Conservation (phyloP, 345 rosid genomes). For the Capsella bursapastoris region DNA sequence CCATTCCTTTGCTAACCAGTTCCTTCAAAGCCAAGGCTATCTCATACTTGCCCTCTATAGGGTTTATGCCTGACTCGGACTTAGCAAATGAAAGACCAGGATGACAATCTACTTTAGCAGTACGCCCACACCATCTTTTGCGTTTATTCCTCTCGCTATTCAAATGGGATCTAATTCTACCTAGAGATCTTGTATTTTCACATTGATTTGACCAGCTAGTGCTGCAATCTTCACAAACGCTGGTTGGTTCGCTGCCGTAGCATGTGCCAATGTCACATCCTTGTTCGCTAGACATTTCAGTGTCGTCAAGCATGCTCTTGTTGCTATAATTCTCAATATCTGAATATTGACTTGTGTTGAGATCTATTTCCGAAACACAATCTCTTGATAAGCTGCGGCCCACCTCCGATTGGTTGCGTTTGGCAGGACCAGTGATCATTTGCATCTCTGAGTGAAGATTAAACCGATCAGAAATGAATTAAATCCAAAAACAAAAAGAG, state of each 20-base stretch:
- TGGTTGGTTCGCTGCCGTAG: constrained; percentile 57
- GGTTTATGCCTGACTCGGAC: constrained; percentile 49
- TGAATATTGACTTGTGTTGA: constrained; percentile 52
- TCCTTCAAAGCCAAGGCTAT: constrained; percentile 80
- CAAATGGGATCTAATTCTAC: constrained; percentile 57
- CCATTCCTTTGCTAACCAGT: constrained; percentile 82
- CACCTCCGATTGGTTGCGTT: constrained; percentile 51
- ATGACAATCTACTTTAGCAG: constrained; percentile 56
- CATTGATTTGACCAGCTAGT: constrained; percentile 70
- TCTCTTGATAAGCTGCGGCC: constrained; percentile 54
- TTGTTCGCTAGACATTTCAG: constrained; percentile 52
- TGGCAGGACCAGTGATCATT: constrained; percentile 46
- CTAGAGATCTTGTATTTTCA: constrained; percentile 50
- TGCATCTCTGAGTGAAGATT: constrained; percentile 48
- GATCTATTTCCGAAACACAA: constrained; percentile 61
- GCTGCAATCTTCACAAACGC: constrained; percentile 75
- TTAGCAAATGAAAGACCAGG: constrained; percentile 52
- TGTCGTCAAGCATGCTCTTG: constrained; percentile 49
- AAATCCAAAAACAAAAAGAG: constrained; percentile 18
- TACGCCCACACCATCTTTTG: constrained; percentile 90
- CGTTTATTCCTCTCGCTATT: constrained; percentile 79
- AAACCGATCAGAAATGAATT: constrained; percentile 24
- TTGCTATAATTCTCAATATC: constrained; percentile 60
- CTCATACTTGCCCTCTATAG: constrained; percentile 67
- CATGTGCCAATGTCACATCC: constrained; percentile 62